A percentile compares a stretch with the other conserved stretches of the same genome.
phyloP scores from a whole-genome alignment of 768 basidiomycete species.

The Sporobolomyces phaffii region DNA sequence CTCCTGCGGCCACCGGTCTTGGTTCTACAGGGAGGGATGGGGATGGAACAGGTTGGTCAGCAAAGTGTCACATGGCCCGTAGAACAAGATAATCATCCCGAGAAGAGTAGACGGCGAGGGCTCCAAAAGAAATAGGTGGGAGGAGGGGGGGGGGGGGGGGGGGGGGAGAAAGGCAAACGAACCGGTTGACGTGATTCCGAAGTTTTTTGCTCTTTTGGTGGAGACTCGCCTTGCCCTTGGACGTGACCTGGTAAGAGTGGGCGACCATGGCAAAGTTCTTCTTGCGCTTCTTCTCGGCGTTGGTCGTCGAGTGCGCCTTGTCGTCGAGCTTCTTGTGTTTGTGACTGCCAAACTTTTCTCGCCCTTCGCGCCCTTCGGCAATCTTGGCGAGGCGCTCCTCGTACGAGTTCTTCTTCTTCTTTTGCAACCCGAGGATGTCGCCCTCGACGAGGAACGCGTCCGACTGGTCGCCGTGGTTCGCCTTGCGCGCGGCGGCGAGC shows the following conservation, averaged over 20 bases:
- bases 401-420: conserved; percentile 88
- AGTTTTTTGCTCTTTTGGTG: conserved; percentile 30
- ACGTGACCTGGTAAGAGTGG: conserved; percentile 14
- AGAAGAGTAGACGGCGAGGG: too few species aligned
- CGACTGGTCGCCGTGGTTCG: conserved; percentile 43
- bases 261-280: conserved; percentile 38
- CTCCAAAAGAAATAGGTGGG: too few species aligned
- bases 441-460: conserved; percentile 63
- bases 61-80: not conserved
- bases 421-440: conserved; percentile 87
- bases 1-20: conserved; percentile 5
- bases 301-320: conserved; percentile 41
- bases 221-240: conserved; percentile 20
- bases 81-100: too few species aligned
- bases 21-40: not conserved
- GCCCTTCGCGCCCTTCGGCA: conserved; percentile 84
- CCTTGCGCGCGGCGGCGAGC: conserved; percentile 67
- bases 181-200: conserved; percentile 25
- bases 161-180: not conserved
- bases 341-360: conserved; percentile 72
- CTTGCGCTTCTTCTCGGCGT: conserved; percentile 33
- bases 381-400: conserved; percentile 81
- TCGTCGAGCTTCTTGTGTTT: conserved; percentile 41
- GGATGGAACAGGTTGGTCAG: too few species aligned
- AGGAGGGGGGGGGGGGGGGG: too few species aligned